phyloP scores from a whole-genome alignment of 352 stramenopile genomes.

The Pythium coloratum region DNA sequence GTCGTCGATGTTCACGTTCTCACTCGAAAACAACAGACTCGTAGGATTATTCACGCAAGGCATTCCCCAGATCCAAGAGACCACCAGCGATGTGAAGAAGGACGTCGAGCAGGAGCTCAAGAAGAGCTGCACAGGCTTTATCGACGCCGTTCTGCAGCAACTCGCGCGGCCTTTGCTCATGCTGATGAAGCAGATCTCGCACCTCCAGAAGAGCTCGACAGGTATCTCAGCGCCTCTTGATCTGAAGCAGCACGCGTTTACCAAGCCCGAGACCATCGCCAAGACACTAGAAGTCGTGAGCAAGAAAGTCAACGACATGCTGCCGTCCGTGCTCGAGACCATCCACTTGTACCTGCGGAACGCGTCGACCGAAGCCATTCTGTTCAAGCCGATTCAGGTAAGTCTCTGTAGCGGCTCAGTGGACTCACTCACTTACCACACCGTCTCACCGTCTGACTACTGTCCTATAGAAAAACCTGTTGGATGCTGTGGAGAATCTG shows the following conservation, averaged over 20 bases:
- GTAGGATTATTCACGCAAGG: slow-evolving; percentile 63
- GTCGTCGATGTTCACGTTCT: slow-evolving; percentile 64
- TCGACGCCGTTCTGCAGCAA: slow-evolving; percentile 71
- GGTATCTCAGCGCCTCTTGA: neutral
- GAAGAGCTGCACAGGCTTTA: slow-evolving; percentile 77
- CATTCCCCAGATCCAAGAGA: slow-evolving; percentile 80
- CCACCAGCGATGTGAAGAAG: slow-evolving; percentile 77
- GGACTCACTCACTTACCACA: too few relatives aligned
- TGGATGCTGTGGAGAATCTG: slow-evolving; percentile 65
- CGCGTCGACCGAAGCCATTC: slow-evolving; percentile 72
- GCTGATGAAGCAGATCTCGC: slow-evolving; percentile 68
- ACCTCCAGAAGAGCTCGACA: slow-evolving; percentile 31
- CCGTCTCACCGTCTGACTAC: neutral
- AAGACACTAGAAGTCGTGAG: slow-evolving; percentile 49
- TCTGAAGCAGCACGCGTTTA: slow-evolving; percentile 40
- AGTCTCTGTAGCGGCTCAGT: neutral
- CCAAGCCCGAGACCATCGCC: slow-evolving; percentile 37
- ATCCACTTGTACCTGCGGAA: slow-evolving; percentile 83
- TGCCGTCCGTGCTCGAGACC: slow-evolving; percentile 49
- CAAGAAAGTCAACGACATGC: slow-evolving; percentile 36
- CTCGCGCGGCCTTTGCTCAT: slow-evolving; percentile 52
- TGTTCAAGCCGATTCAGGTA: slow-evolving; percentile 86
- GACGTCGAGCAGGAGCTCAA: slow-evolving; percentile 79
- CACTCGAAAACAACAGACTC: slow-evolving; percentile 55
- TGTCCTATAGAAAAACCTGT: slow-evolving; percentile 51